Base-by-base conservation (phyloP, 129 eudicot species). In the Dittrichia graveolens region DNA sequence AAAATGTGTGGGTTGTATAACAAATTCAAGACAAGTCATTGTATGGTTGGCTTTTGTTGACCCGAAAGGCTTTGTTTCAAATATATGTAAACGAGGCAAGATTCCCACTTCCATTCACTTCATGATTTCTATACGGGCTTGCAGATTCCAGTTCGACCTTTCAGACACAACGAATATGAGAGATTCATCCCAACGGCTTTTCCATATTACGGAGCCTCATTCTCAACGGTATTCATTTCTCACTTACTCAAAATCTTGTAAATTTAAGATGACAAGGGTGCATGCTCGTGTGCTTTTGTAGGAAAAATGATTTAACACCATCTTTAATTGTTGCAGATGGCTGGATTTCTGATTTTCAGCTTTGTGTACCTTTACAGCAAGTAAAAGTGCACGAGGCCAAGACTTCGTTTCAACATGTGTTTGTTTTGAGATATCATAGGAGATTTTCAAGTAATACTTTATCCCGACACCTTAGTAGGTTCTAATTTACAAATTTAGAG, bases 141-240 rank as follows among this genome's bases (percentile, higher is more conserved):
- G 31, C 31, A 24, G 31, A 24, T 24, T 24, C 31, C 97, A 60
- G 97, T 91, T 60, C 80, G 97, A 12, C 97, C 97, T 67, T 91
- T 85, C 84, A 85, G 91, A 71, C 97, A 91, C 78, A 88, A 87
- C 49, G 97, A 91, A 69, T 91, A 91, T 12, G 97, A 88, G 75
- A 88, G 97, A 83, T 91, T 91, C 38, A 85, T 91, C 68, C 71
- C 91, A 42, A 81, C 95, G 15, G 95, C 97, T 42, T 87, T 81
- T 61, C 97, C 97, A 5, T 91, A 91, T 66, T 88, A 91, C 18
- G 96, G 92, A 72, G 90, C 92, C 34, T 89, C 96, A 57, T 89
- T 89, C 71, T 84, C 92, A 40, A 84, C 87, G 85, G 96, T 89
- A 86, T 39, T 61, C 39, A 44, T 64, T 34, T 39, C 65, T 62